These are phyloP conservation scores for Zangia roseola DNA, from an alignment of 768 basidiomycete species.

Conservation along the genomic window DNA sequence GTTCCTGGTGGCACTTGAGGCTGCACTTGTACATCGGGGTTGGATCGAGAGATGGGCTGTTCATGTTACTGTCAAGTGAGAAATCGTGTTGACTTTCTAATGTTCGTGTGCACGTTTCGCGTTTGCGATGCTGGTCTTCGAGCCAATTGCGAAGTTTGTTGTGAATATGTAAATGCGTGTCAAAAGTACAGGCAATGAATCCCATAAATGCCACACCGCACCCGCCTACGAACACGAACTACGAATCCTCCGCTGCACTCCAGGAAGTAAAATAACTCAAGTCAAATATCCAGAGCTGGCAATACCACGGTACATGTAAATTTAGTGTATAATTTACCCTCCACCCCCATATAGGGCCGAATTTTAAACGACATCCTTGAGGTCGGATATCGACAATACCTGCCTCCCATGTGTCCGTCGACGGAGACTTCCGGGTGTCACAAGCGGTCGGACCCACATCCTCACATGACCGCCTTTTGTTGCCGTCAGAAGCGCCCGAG, in stretches of 20 bases:
- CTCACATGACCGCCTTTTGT: conserved; percentile 76
- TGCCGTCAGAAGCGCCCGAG: conserved; percentile 74
- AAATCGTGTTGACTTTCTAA: not conserved
- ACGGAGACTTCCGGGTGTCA: conserved; percentile 29
- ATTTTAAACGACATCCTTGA: conserved; percentile 26
- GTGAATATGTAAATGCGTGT: too few species aligned
- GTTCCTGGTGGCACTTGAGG: conserved; percentile 52
- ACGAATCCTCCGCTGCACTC: too few species aligned
- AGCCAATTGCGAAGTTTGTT: too few species aligned
- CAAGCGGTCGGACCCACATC: conserved; percentile 80
- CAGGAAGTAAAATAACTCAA: too few species aligned
- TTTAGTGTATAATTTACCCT: conserved; percentile 15
- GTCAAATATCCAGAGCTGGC: not conserved
- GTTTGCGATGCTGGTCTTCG: too few species aligned
- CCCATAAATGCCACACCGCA: too few species aligned
- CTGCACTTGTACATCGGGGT: conserved; percentile 44
- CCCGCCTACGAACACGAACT: too few species aligned
- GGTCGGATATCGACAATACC: conserved; percentile 29
- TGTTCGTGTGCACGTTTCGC: not conserved
- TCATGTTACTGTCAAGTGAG: conserved; percentile 20
- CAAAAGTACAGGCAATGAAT: too few species aligned
- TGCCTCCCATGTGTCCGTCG: conserved; percentile 32
- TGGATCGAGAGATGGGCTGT: conserved; percentile 48
- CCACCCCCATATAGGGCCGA: not conserved
- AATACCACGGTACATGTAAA: not conserved